Evolutionary conservation across 1,139 yeast genomes (phyloP), one percentile per base, ranked within the genome.

Genomic region (Taphrina communis): DNA sequence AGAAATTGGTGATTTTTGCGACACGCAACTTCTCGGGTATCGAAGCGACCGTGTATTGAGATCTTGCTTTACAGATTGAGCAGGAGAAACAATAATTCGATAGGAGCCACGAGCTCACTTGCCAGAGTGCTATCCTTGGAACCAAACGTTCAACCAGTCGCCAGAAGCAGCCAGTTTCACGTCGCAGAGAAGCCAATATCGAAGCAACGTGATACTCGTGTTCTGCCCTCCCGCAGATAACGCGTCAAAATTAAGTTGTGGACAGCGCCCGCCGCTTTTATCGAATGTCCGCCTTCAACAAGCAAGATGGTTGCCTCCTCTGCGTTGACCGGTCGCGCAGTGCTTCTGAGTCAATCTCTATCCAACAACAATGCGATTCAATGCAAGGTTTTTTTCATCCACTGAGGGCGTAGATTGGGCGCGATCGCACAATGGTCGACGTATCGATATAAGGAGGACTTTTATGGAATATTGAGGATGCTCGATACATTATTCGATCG

Each of bases 221-320:
- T 50, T 44, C 31, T 44, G 48, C n/a, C n/a, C 48, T 50, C 53
- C 53, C 53, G 53, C 53, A 21, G 53, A 50, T 50, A 50, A 50
- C 53, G 53, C 53, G 19, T n/a, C 53, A 21, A 50, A 11, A 50
- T 50, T 19, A 50, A 50, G 36, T 50, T 50, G 31, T 21, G 53
- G 53, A 44, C 48, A 7, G 19, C 48, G 48, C 48, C 48, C n/a
- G 19, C 48, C 48, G 48, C 48, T n/a, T 17, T 44, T 44, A 44
- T 44, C 48, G 19, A 44, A 44, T 44, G 48, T 17, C n/a, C 48
- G 4, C 31, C 31, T 25, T 25, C 31, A 25, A 25, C 31, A 4
- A 25, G 31, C 31, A 25, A 25, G 31, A 25, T 25, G 31, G 31
- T 25, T 25, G 31, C 31, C 4, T 25, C 31, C 31, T 25, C 31